A percentile compares a stretch with the other conserved stretches of the same genome.
These are phyloP conservation scores for Rhodotorula glutinis DNA, from an alignment of 1,284 basidiomycete genomes.

Conservation along the genomic window DNA sequence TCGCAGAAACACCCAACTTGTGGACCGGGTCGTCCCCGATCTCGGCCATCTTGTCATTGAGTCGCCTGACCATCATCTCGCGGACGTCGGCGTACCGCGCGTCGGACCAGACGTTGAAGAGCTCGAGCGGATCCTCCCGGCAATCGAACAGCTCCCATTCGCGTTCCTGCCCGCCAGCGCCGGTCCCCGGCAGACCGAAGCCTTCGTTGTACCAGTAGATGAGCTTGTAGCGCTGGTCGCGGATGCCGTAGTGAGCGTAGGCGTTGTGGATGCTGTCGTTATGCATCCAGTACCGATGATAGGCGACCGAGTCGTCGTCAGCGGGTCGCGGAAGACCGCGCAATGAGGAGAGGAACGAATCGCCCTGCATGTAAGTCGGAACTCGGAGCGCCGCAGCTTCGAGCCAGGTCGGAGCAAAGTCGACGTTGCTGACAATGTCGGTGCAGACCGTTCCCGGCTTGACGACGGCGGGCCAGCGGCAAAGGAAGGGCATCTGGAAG, in stretches of 20 bases:
- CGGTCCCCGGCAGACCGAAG: conserved; percentile 1
- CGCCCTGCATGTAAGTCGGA: conserved; percentile 42
- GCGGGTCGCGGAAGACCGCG: conserved; percentile 3
- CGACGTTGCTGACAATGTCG: conserved; percentile 41
- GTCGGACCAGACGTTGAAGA: conserved; percentile 4
- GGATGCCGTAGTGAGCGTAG: conserved; percentile 8
- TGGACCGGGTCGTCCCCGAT: conserved; percentile 6
- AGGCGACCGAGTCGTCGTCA: conserved; percentile 8
- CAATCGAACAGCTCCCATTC: conserved; percentile 13
- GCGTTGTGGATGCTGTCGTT: conserved; percentile 8
- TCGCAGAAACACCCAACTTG: neutral
- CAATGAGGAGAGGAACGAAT: conserved; percentile 31
- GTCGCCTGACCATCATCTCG: neutral
- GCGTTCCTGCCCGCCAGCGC: conserved; percentile 3
- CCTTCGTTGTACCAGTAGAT: conserved; percentile 10
- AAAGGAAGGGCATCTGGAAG: conserved; percentile 42
- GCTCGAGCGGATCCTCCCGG: conserved; percentile 2
- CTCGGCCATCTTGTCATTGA: conserved; percentile 4
- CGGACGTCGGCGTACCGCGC: neutral
- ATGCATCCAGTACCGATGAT: conserved; percentile 12
- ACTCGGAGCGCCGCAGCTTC: conserved; percentile 28
- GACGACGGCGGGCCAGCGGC: conserved; percentile 34
- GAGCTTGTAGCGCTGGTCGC: conserved; percentile 6
- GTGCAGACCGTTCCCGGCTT: conserved; percentile 36
- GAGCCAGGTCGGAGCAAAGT: conserved; percentile 41